phyloP scores from a whole-genome alignment of 192 early-diverging fungal genomes.

The Umbelopsis isabellina region DNA sequence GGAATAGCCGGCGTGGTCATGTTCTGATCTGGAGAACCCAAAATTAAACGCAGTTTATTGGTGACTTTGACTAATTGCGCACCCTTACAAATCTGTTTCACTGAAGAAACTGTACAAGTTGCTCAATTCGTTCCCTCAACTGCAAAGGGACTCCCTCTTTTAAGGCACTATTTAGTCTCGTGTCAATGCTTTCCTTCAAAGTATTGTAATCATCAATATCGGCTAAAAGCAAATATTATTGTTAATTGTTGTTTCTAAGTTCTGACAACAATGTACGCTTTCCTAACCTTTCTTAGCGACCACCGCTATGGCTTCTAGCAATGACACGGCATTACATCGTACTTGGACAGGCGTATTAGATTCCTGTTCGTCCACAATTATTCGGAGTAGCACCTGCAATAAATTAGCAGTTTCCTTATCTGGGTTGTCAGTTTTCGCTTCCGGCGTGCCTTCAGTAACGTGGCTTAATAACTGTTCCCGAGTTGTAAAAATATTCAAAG shows the following conservation, averaged over 20 bases:
- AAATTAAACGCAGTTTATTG: neutral
- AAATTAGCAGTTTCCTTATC: constrained; percentile 33
- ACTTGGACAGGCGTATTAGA: constrained; percentile 52
- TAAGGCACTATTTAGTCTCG: too few relatives aligned
- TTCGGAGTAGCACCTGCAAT: constrained; percentile 42
- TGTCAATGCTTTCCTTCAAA: too few relatives aligned
- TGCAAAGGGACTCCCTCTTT: too few relatives aligned
- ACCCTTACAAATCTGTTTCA: too few relatives aligned
- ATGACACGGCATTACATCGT: constrained; percentile 48
- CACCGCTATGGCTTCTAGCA: constrained; percentile 47
- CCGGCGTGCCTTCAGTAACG: constrained; percentile 23
- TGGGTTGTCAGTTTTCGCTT: constrained; percentile 27
- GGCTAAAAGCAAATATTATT: too few relatives aligned
- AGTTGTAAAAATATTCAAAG: constrained; percentile 21
- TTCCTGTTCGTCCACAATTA: constrained; percentile 39
- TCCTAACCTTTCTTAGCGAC: constrained; percentile 31
- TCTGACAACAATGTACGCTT: neutral
- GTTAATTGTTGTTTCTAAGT: too few relatives aligned
- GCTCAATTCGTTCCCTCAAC: too few relatives aligned
- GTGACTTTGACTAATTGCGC: too few relatives aligned
- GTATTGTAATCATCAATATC: too few relatives aligned
- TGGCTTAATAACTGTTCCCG: neutral
- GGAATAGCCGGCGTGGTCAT: constrained; percentile 19
- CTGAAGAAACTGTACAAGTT: too few relatives aligned
- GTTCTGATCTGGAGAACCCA: constrained; percentile 15